A percentile compares a stretch with the other conserved stretches of the same genome.
phyloP scores from a whole-genome alignment of 1,284 basidiomycete genomes.

The Ustilago xerochloae region DNA sequence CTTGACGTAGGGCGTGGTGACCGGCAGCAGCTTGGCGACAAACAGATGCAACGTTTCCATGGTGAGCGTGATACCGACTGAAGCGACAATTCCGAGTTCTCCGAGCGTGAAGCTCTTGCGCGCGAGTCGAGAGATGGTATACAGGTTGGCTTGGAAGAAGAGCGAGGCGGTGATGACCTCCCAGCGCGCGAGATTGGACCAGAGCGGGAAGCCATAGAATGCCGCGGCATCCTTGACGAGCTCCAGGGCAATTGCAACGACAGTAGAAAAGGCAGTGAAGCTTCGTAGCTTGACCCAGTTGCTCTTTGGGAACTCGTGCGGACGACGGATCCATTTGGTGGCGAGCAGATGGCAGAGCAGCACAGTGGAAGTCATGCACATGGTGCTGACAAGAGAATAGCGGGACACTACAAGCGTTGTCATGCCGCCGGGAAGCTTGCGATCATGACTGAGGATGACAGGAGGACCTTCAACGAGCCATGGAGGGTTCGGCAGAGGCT shows the following conservation, averaged over 20 bases:
- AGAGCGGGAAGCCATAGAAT: slow-evolving; percentile 61
- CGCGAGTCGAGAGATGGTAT: slow-evolving; percentile 87
- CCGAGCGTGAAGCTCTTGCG: slow-evolving; percentile 93
- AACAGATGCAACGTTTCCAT: slow-evolving; percentile 74
- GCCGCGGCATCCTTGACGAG: slow-evolving; percentile 59
- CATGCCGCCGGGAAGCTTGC: slow-evolving; percentile 34
- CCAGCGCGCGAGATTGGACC: slow-evolving; percentile 53
- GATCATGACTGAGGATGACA: slow-evolving; percentile 40
- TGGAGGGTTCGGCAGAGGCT: slow-evolving; percentile 41
- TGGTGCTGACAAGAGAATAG: slow-evolving; percentile 54
- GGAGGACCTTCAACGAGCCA: slow-evolving; percentile 55
- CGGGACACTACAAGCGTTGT: slow-evolving; percentile 50
- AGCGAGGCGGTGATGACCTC: slow-evolving; percentile 81
- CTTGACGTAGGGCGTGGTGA: slow-evolving; percentile 84
- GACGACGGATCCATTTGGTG: slow-evolving; percentile 52
- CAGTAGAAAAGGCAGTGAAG: slow-evolving; percentile 66
- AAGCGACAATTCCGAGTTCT: slow-evolving; percentile 87
- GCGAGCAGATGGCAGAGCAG: slow-evolving; percentile 49
- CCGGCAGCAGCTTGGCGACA: slow-evolving; percentile 53
- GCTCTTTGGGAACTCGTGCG: slow-evolving; percentile 54
- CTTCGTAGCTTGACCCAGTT: slow-evolving; percentile 67
- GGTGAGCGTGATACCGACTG: slow-evolving; percentile 85
- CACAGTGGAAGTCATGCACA: slow-evolving; percentile 52
- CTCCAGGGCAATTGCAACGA: slow-evolving; percentile 63
- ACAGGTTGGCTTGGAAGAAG: slow-evolving; percentile 91